Evolutionary conservation across 208 protist genomes (phyloP), one percentile per base, ranked within the genome.

Genomic region (Sergeia podlipaevii): DNA sequence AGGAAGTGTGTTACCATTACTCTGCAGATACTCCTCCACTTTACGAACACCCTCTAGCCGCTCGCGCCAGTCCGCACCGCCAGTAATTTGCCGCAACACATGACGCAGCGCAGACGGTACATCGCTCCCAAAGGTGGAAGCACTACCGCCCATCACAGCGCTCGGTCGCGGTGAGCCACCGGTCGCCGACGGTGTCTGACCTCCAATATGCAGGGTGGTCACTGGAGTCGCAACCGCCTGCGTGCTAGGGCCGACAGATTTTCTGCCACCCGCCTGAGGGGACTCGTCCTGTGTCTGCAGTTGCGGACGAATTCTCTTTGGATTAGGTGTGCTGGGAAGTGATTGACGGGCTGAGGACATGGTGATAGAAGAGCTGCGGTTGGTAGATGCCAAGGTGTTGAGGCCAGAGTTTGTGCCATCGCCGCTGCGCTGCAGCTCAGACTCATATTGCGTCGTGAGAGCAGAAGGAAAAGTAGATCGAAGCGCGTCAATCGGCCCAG

Each of bases 41-140:
- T 59, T 64, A 10, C 74, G 81, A 6, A 95, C 68, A 21, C 64
- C 84, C 11, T 80, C 59, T 21, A 91, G 71, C 15, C 88, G 84
- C 28, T 81, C 69, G 2, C 80, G 72, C 85, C 88, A 95, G 60
- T 95, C 85, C 10, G 51, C 34, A 27, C 72, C 74, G 45, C 36
- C 44, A 10, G 60, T 80, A 42, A 95, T 80, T 48, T 87, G 69
- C n/a, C 72, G 67, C 30, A 89, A 10, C 26, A 86, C 70, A 21
- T 34, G 24, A 3, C 66, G 58, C 39, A 85, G 69, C 13, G 54
- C 20, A 21, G 48, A 28, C 10, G 73, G 54, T 46, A 60, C 18
- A 21, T 47, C 38, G 4, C 41, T 28, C 29, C 28, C 6, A 23
- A 20, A 38, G 52, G 1, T 28, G 33, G 18, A 23, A 3, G 38